These are phyloP conservation scores for Anthracocystis walkeri DNA, from an alignment of 1,284 basidiomycete species.

Conservation along the genomic window DNA sequence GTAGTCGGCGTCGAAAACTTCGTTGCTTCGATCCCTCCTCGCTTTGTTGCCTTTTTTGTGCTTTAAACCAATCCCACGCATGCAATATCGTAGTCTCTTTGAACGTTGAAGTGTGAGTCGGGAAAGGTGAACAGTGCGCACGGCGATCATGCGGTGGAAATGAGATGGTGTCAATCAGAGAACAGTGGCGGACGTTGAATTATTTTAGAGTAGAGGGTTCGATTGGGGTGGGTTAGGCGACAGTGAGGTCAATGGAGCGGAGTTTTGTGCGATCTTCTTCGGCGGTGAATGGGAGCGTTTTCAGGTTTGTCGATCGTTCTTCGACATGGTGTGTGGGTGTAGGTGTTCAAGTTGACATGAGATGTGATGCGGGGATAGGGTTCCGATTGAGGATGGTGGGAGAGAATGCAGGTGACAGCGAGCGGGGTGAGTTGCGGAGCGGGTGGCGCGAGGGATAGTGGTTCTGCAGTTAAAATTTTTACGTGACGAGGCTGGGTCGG, in stretches of 20 bases:
- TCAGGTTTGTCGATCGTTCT: background rate
- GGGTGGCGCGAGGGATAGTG: background rate
- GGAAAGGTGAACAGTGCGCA: background rate
- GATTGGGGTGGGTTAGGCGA: background rate
- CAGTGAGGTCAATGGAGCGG: background rate
- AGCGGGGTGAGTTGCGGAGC: background rate
- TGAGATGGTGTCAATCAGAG: background rate
- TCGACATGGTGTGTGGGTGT: background rate
- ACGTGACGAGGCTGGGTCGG: background rate
- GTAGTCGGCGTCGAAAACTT: slow-evolving; percentile 6
- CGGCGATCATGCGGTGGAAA: background rate
- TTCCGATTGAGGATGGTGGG: too few species aligned
- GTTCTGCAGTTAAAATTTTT: background rate
- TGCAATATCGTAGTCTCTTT: background rate
- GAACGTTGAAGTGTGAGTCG: background rate
- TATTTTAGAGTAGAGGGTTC: background rate
- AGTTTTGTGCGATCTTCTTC: too few species aligned
- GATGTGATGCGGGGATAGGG: too few species aligned
- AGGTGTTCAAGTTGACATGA: too few species aligned
- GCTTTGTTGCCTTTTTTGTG: background rate
- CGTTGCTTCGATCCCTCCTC: slow-evolving; percentile 1
- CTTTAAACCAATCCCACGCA: background rate
- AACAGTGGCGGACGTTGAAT: background rate
- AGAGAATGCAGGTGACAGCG: background rate
- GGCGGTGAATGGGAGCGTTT: background rate